Percentiles rank a stretch among this genome's conserved stretches.
These are phyloP conservation scores for Phytopythium kandeliae DNA, from an alignment of 352 stramenopile species.

Conservation along the genomic window DNA sequence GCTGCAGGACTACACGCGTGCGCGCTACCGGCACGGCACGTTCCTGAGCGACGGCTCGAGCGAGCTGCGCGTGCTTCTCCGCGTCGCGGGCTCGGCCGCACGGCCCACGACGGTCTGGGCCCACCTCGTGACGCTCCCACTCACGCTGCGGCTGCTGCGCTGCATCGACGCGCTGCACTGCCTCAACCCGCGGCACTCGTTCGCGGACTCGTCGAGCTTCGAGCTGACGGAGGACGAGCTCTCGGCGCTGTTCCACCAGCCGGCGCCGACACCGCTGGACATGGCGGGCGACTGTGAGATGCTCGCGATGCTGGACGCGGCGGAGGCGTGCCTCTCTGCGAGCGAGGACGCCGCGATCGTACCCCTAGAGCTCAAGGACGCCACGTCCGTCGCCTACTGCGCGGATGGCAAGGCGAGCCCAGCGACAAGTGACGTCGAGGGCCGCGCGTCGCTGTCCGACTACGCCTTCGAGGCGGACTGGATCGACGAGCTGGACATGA, in stretches of 20 bases:
- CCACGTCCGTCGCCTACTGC: slow-evolving; percentile 3
- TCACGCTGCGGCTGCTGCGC: slow-evolving; percentile 69
- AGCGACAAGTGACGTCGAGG: slow-evolving; percentile 18
- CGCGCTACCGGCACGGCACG: slow-evolving; percentile 15
- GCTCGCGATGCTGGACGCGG: slow-evolving; percentile 1
- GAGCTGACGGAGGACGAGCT: slow-evolving; percentile 68
- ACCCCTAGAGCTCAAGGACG: slow-evolving; percentile 51
- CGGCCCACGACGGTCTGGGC: slow-evolving; percentile 35
- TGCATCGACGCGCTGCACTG: slow-evolving; percentile 74
- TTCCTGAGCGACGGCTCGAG: slow-evolving; percentile 13
- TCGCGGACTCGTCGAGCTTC: slow-evolving; percentile 71
- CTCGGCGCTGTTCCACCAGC: slow-evolving; percentile 22
- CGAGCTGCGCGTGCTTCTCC: slow-evolving; percentile 40
- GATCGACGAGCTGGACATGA: slow-evolving; percentile 24
- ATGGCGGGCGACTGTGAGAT: neutral
- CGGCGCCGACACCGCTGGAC: neutral
- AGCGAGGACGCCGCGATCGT: slow-evolving; percentile 13
- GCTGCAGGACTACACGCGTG: slow-evolving; percentile 48
- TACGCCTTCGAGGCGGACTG: slow-evolving; percentile 81
- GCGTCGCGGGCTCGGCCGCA: slow-evolving; percentile 16
- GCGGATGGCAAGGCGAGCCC: slow-evolving; percentile 14
- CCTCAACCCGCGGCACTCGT: slow-evolving; percentile 32
- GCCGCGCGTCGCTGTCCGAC: slow-evolving; percentile 47
- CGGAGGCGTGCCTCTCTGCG: neutral
- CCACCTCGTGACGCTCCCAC: slow-evolving; percentile 45